Conservation (phyloP, 1,284 basidiomycete species). For the Apiotrichum akiyoshidainum region DNA sequence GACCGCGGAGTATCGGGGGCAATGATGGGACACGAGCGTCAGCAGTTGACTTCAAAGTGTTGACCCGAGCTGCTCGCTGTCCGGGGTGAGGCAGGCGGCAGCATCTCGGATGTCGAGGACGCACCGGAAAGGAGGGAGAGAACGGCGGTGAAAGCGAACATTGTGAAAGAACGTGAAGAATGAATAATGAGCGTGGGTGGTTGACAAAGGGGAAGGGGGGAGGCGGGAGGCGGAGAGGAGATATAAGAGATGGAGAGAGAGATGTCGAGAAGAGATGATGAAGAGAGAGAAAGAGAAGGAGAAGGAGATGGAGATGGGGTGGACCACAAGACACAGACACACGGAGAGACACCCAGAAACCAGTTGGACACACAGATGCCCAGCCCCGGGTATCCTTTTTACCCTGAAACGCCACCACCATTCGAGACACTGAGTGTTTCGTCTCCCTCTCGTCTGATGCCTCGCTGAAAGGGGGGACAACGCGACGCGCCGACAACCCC, state of each 20-base stretch:
- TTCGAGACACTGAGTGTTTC: no score
- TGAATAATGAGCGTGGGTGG: neutral
- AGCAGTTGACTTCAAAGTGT: no score
- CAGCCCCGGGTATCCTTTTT: no score
- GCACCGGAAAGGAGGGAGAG: constrained; percentile 29
- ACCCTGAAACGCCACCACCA: no score
- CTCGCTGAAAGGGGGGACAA: no score
- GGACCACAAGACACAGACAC: neutral
- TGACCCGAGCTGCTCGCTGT: no score
- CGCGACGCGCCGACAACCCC: no score
- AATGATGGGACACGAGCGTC: no score
- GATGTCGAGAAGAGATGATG: neutral
- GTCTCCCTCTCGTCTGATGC: no score
- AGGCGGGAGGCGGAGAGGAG: neutral
- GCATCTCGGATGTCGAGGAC: constrained; percentile 7
- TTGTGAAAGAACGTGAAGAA: neutral
- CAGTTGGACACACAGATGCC: no score
- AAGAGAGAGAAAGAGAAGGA: neutral
- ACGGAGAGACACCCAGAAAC: neutral
- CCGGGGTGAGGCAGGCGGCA: no score
- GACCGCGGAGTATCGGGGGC: no score
- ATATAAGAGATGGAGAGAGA: neutral
- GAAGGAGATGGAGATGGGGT: neutral
- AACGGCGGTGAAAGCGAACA: constrained; percentile 4
- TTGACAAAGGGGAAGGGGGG: neutral